Evolutionary conservation across 495 filamentous ascomycete genomes (phyloP), one percentile per base, ranked within the genome.

Genomic region (Penicillium coprophilum): DNA sequence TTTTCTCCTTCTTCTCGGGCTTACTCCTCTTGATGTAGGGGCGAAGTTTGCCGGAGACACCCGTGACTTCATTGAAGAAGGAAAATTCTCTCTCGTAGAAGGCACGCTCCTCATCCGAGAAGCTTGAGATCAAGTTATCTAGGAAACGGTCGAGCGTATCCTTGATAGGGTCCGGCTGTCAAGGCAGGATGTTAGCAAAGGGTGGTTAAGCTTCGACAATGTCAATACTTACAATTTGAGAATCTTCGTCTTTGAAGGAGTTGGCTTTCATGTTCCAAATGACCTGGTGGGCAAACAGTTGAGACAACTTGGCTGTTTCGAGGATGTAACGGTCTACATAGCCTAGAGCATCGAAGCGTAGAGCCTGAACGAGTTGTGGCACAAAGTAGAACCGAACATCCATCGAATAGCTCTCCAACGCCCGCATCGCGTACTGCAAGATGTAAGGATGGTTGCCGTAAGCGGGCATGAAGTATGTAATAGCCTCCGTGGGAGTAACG

Each of bases 221-320:
- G 13, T n/a, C 30, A 50, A 19, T 36, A 73, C 88, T 84, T 80
- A 94, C 90, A 62, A 95, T 83, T 62, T 86, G 82, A 48, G 87
- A 90, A 57, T 97, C 91, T 60, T 99, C 92, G 63, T 99, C 95
- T 70, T 96, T 97, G 75, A 90, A 99, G 3, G 92, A 86, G 68
- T 99, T 99, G 20, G 95, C 95, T 67, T 96, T 97, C 87, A 99
- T 99, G 68, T 97, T 99, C 95, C 95, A 99, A 58, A 99, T 97
- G 57, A 99, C 97, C 57, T 99, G 95, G 71, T 99, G 95, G 7
- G 95, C 92, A 69, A 99, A 99, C 1, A 97, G 76, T 67, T 97
- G 95, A 23, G 93, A 97, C 64, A 94, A 90, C 61, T 93, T 92
- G 2, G 90, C 92, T 4, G 95, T 96, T 75, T 99, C 94, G 21